Conservation (phyloP, 805 yeast species). For the Cyberlindnera samutprakarnensis region DNA sequence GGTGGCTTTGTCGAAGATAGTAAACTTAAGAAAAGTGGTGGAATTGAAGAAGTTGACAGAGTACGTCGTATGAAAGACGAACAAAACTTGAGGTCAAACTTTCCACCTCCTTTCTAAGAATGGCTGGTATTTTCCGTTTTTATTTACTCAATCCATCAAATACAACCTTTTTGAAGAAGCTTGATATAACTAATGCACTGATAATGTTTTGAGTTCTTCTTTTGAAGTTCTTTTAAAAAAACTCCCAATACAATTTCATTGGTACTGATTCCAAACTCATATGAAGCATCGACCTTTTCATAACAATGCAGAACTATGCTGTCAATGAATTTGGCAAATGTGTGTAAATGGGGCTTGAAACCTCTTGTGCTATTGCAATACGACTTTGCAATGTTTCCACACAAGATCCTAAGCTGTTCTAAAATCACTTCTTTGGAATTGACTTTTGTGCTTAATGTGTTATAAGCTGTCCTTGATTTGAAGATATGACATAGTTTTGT, state of each 20-base stretch:
- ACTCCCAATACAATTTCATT: background rate
- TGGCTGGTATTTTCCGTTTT: too few species aligned
- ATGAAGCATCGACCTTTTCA: too few species aligned
- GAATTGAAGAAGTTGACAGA: constrained; percentile 80
- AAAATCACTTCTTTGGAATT: constrained; percentile 16
- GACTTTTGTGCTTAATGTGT: constrained; percentile 20
- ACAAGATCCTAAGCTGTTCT: constrained; percentile 14
- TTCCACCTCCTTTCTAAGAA: constrained; percentile 25
- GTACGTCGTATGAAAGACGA: constrained; percentile 59
- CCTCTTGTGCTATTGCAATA: constrained; percentile 7
- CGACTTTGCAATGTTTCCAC: constrained; percentile 16
- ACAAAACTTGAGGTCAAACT: constrained; percentile 53
- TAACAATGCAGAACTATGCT: constrained; percentile 5
- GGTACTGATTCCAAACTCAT: too few species aligned
- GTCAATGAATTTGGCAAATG: constrained; percentile 6
- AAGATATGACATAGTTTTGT: constrained; percentile 16
- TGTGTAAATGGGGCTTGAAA: background rate
- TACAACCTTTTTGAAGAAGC: too few species aligned
- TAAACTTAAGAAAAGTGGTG: constrained; percentile 76
- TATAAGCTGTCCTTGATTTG: constrained; percentile 26
- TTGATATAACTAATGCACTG: too few species aligned
- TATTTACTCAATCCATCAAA: too few species aligned
- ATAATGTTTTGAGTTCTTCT: too few species aligned
- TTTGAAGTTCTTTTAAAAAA: too few species aligned
- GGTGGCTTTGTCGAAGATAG: constrained; percentile 77